These are phyloP conservation scores for Aspergillus calidoustus DNA, from an alignment of 2,329 filamentous ascomycete species.

Conservation along the genomic window DNA sequence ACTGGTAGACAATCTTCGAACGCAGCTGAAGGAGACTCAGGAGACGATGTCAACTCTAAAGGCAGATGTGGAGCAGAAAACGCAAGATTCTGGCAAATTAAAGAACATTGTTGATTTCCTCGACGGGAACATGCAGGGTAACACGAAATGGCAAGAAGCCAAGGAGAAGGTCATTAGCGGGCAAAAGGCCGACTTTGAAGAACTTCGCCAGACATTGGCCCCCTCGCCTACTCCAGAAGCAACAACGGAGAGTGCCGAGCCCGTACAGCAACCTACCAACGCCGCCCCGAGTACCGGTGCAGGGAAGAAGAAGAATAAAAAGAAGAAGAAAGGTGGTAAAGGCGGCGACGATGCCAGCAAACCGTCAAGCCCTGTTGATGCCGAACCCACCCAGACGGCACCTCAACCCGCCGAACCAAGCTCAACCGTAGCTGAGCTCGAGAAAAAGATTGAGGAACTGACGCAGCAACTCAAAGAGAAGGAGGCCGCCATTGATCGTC, in stretches of 20 bases:
- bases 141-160: conserved; percentile 39
- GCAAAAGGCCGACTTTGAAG: conserved; percentile 39
- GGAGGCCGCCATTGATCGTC: conserved; percentile 71
- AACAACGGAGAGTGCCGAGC: conserved; percentile 26
- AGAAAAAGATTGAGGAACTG: conserved; percentile 42
- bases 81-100: conserved; percentile 37
- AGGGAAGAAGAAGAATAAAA: conserved; percentile 77
- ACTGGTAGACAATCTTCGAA: conserved; percentile 59
- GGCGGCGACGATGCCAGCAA: conserved; percentile 44
- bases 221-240: conserved; percentile 29
- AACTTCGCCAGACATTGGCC: conserved; percentile 38
- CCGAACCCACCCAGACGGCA: conserved; percentile 26
- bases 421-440: conserved; percentile 35
- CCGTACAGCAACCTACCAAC: conserved; percentile 26
- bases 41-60: conserved; percentile 52
- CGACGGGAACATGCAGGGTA: conserved; percentile 43
- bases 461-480: conserved; percentile 56
- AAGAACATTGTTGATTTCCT: conserved; percentile 46
- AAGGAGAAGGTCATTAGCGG: conserved; percentile 41
- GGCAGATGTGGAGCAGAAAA: conserved; percentile 46
- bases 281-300: conserved; percentile 35
- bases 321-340: conserved; percentile 79
- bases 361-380: conserved; percentile 23
- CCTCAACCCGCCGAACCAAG: conserved; percentile 39
- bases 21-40: conserved; percentile 60